These are phyloP conservation scores for Blastomyces parvus DNA, from an alignment of 2,329 filamentous ascomycete genomes.

Conservation along the genomic window DNA sequence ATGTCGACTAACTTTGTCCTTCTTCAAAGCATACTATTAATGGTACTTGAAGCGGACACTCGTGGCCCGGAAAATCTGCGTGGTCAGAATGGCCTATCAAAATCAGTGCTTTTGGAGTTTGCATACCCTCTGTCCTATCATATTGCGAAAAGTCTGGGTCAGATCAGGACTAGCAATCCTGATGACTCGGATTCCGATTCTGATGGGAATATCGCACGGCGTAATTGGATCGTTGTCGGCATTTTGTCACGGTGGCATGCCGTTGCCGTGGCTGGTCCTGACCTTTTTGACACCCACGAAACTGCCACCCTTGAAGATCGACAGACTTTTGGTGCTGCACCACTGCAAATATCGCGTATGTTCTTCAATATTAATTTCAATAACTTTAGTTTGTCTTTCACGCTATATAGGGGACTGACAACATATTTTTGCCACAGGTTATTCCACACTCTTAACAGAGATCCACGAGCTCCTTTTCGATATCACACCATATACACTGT, in stretches of 20 bases:
- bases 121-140: constrained; percentile 32
- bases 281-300: constrained; percentile 30
- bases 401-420: not conserved
- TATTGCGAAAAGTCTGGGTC: constrained; percentile 31
- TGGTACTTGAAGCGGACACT: constrained; percentile 36
- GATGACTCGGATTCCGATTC: constrained; percentile 30
- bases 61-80: constrained; percentile 36
- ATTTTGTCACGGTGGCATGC: constrained; percentile 36
- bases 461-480: constrained; percentile 26
- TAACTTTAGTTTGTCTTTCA: constrained; percentile 9
- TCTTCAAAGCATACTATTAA: constrained; percentile 34
- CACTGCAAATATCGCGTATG: constrained; percentile 33
- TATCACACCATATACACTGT: constrained; percentile 27
- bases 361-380: constrained; percentile 11
- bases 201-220: constrained; percentile 32
- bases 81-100: constrained; percentile 33
- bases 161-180: constrained; percentile 28
- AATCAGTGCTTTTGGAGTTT: constrained; percentile 32
- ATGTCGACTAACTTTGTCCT: constrained; percentile 32
- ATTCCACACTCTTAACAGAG: constrained; percentile 31
- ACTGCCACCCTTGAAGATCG: constrained; percentile 33
- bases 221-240: constrained; percentile 32
- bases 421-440: constrained; percentile 16
- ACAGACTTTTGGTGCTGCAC: constrained; percentile 28
- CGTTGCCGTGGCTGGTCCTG: constrained; percentile 33